Evolutionary conservation across 2,329 filamentous ascomycete species (phyloP).

Genomic region (Trichoderma sp.): DNA sequence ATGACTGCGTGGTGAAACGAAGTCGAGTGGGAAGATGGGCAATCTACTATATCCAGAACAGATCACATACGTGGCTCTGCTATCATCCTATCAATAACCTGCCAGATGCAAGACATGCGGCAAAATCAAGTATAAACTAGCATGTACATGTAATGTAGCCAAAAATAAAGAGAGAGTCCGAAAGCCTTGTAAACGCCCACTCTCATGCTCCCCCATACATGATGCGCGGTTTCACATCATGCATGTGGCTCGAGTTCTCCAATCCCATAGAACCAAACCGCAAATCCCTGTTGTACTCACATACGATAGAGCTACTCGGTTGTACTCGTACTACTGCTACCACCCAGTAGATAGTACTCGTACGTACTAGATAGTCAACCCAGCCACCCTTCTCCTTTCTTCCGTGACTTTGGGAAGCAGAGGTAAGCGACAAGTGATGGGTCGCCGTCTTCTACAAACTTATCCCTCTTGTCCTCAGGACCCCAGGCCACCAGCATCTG

Average conservation of each 20-base stretch:
- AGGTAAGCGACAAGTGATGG: conserved; percentile 32
- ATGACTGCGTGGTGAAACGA: not conserved
- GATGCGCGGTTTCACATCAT: not conserved
- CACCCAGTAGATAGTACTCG: not conserved
- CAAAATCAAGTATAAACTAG: not conserved
- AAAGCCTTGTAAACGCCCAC: conserved; percentile 3
- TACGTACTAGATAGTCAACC: not conserved
- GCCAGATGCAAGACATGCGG: not conserved
- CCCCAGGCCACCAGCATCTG: conserved; percentile 41
- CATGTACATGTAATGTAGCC: not conserved
- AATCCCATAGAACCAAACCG: not conserved
- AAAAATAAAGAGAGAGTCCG: not conserved
- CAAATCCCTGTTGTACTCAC: not conserved
- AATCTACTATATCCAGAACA: not conserved
- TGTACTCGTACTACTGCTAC: not conserved
- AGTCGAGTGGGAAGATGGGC: not conserved
- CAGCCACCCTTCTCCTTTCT: conserved; percentile 11
- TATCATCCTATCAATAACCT: not conserved
- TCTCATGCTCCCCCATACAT: not conserved
- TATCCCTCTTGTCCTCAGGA: conserved; percentile 31
- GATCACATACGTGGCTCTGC: conserved; percentile 1
- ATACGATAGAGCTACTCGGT: not conserved
- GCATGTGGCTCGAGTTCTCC: conserved; percentile 2
- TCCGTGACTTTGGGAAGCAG: conserved; percentile 22
- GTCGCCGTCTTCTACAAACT: conserved; percentile 30